Conservation (phyloP, 2,329 filamentous ascomycete genomes). For the Diaporthe ampelina region DNA sequence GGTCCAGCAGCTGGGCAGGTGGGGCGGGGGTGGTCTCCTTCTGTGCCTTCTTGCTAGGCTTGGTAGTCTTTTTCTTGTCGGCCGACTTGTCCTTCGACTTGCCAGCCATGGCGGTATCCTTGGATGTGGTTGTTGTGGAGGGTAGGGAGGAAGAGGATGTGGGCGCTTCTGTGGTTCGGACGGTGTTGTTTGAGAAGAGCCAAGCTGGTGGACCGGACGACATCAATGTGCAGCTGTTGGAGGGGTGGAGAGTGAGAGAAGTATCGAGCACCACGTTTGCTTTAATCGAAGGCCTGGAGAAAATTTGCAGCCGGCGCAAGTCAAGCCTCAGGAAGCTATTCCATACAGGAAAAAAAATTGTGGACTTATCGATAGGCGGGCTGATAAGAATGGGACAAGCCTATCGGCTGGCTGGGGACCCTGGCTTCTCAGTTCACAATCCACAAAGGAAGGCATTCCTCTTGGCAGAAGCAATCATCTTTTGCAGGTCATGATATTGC, state of each 20-base stretch:
- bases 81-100: constrained; percentile 44
- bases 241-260: neutral
- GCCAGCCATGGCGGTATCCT: constrained; percentile 42
- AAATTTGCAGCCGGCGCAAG: constrained; percentile 17
- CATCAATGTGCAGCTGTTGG: constrained; percentile 32
- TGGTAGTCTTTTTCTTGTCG: constrained; percentile 36
- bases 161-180: neutral
- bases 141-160: constrained; percentile 19
- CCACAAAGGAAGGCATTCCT: neutral
- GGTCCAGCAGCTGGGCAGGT: constrained; percentile 73
- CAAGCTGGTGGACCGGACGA: constrained; percentile 43
- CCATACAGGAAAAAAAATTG: constrained; percentile 10
- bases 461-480: neutral
- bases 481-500: neutral
- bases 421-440: neutral
- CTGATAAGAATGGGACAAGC: constrained; percentile 1
- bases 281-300: neutral
- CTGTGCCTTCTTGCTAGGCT: constrained; percentile 33
- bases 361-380: constrained; percentile 20
- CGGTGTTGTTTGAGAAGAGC: constrained; percentile 44
- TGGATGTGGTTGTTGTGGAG: neutral
- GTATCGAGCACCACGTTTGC: constrained; percentile 32
- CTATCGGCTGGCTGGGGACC: neutral
- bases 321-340: constrained; percentile 7
- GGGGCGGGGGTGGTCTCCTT: constrained; percentile 51